Base-by-base conservation (phyloP, 805 yeast species). In the Isabelozyma rhagii region DNA sequence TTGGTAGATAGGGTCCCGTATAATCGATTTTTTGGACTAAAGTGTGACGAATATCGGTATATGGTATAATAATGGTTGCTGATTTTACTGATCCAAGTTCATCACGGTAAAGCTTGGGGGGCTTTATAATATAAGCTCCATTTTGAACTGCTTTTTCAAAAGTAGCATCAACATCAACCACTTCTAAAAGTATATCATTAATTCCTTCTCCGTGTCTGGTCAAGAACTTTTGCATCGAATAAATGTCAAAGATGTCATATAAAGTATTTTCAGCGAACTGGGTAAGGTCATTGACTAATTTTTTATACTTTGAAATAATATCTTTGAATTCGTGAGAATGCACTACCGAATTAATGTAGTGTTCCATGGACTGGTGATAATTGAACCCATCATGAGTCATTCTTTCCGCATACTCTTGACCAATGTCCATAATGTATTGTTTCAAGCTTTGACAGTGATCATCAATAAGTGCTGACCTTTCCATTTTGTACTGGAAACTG, bases 141-240 rank as follows among this genome's bases (percentile, higher is more conserved):
- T 69, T 69, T 2, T 54, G 43, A 3, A 80, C 55, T 0, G 93
- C 88, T 39, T 66, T 66, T 0, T 62, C 52, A 52, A 63, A 84
- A 2, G 78, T 72, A 0, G 54, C 54, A 4, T 69, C 75, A 10
- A 81, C 81, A 55, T 84, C 71, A 4, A 66, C 69, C 0, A 87
- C 93, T n/a, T 60, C 61, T 56, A 89, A 85, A 0, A 89, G 79
- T 9, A 89, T 81, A 59, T 89, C 94, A 62, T 81, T 81, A n/a
- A 89, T 89, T 5, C 89, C 87, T 60, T 87, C 92, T 1, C 96
- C 93, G 63, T 89, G 96, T 5, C 57, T 50, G 10, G 54, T 51
- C 11, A 71, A 55, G 54, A 61, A 72, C 15, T 60, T 54, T 38
- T 62, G 64, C 39, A 67, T 54, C 18, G 54, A 39, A 8, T 39